phyloP scores from a whole-genome alignment of 495 filamentous ascomycete genomes.

The Talaromyces wortmannii region DNA sequence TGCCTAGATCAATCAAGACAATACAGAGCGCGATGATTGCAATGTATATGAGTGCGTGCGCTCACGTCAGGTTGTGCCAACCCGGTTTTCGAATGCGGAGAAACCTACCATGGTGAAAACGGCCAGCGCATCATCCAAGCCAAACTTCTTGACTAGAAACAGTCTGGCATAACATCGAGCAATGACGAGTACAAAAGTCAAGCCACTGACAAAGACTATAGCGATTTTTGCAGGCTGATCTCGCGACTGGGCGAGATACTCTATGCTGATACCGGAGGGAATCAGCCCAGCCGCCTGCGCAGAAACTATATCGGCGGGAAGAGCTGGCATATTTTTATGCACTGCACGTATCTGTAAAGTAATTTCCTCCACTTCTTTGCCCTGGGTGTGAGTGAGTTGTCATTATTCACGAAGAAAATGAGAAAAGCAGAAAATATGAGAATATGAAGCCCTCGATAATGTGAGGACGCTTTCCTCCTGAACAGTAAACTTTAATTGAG shows the following conservation, averaged over 20 bases:
- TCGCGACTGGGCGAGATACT: slow-evolving; percentile 31
- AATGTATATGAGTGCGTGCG: slow-evolving; percentile 26
- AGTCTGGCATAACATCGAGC: slow-evolving; percentile 25
- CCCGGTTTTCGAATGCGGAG: too few species aligned
- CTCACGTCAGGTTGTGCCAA: too few species aligned
- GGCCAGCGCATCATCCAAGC: slow-evolving; percentile 29
- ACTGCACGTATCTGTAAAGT: not conserved
- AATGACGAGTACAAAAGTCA: slow-evolving; percentile 21
- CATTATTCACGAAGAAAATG: too few species aligned
- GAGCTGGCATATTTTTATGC: slow-evolving; percentile 3
- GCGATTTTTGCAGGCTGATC: slow-evolving; percentile 29
- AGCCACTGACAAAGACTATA: slow-evolving; percentile 29
- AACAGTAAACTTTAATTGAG: too few species aligned
- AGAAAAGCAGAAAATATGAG: too few species aligned
- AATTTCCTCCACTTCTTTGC: too few species aligned
- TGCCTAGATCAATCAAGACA: slow-evolving; percentile 34
- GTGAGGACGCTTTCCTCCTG: too few species aligned
- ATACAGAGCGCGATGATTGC: slow-evolving; percentile 29
- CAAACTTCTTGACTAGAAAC: slow-evolving; percentile 24
- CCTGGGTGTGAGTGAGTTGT: too few species aligned
- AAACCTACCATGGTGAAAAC: slow-evolving; percentile 26
- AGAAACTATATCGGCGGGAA: slow-evolving; percentile 21
- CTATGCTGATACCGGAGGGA: slow-evolving; percentile 21
- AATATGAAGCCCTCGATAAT: too few species aligned
- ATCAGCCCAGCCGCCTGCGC: slow-evolving; percentile 23